Conservation (phyloP, 2,329 filamentous ascomycete genomes). For the Fusarium penzigii region DNA sequence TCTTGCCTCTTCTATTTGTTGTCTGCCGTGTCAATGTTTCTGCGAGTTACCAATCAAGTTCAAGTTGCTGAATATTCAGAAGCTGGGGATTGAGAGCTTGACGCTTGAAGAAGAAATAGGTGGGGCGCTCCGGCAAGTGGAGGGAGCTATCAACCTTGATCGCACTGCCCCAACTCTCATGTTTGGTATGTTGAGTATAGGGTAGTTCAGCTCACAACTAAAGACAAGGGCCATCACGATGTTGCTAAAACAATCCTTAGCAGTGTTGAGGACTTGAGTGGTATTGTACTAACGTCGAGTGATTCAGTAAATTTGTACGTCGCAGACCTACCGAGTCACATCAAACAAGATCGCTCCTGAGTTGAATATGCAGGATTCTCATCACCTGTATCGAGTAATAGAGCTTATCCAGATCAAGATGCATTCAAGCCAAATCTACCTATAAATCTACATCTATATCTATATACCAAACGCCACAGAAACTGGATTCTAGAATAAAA, state of each 20-base stretch:
- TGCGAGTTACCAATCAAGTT: not conserved
- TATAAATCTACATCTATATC: not conserved
- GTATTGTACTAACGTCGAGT: too few relatives aligned
- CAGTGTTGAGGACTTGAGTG: too few relatives aligned
- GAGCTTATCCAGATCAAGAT: too few relatives aligned
- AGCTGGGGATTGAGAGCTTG: not conserved
- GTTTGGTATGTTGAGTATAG: not conserved
- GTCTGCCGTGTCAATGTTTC: not conserved
- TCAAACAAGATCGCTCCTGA: too few relatives aligned
- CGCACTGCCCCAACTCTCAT: too few relatives aligned
- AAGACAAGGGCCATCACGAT: too few relatives aligned
- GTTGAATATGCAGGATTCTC: too few relatives aligned
- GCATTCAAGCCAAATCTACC: not conserved
- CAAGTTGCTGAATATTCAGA: not conserved
- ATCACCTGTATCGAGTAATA: too few relatives aligned
- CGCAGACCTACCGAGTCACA: too few relatives aligned
- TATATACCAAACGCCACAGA: not conserved
- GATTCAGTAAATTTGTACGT: too few relatives aligned
- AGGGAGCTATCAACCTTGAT: not conserved
- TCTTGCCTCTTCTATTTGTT: not conserved
- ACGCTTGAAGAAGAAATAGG: not conserved
- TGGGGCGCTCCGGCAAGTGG: not conserved
- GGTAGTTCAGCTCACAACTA: not conserved
- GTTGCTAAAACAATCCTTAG: too few relatives aligned
- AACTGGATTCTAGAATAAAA: not conserved